phyloP scores from a whole-genome alignment of 1,284 basidiomycete species.

The Malassezia globosa region DNA sequence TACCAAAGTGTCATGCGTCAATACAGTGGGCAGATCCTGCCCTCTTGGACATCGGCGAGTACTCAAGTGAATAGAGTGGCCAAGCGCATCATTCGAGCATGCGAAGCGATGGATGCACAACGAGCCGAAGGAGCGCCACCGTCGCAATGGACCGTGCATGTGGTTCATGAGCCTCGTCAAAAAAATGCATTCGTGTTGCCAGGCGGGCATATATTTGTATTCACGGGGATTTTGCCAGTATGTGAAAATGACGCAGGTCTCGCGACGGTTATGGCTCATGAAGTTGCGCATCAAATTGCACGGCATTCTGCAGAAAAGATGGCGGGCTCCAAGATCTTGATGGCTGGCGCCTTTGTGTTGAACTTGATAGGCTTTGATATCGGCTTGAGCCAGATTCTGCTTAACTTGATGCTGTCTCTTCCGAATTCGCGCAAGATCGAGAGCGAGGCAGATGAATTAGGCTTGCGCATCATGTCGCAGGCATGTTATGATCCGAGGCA shows the following conservation, averaged over 20 bases:
- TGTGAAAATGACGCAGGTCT: slow-evolving; percentile 68
- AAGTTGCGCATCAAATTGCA: slow-evolving; percentile 61
- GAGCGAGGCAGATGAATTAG: slow-evolving; percentile 56
- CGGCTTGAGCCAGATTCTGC: slow-evolving; percentile 40
- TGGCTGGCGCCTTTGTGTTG: slow-evolving; percentile 21
- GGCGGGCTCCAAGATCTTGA: slow-evolving; percentile 37
- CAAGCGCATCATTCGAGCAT: slow-evolving; percentile 61
- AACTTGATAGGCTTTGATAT: slow-evolving; percentile 31
- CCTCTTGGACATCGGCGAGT: slow-evolving; percentile 59
- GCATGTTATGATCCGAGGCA: slow-evolving; percentile 72
- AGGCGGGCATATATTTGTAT: slow-evolving; percentile 68
- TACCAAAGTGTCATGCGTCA: slow-evolving; percentile 55
- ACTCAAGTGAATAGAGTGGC: slow-evolving; percentile 55
- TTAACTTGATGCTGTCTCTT: slow-evolving; percentile 57
- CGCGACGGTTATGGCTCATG: slow-evolving; percentile 75
- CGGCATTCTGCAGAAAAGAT: slow-evolving; percentile 37
- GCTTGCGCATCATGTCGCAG: slow-evolving; percentile 43
- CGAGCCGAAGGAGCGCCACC: slow-evolving; percentile 2
- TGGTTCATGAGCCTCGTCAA: slow-evolving; percentile 61
- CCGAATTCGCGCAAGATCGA: slow-evolving; percentile 79
- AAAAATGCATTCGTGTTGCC: slow-evolving; percentile 71
- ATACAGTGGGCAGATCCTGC: slow-evolving; percentile 57
- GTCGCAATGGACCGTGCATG: slow-evolving; percentile 60
- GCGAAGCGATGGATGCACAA: slow-evolving; percentile 51
- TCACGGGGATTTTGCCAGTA: slow-evolving; percentile 71